These are phyloP conservation scores for Colletotrichum orbiculare DNA, from an alignment of 2,329 filamentous ascomycete genomes.

Conservation along the genomic window DNA sequence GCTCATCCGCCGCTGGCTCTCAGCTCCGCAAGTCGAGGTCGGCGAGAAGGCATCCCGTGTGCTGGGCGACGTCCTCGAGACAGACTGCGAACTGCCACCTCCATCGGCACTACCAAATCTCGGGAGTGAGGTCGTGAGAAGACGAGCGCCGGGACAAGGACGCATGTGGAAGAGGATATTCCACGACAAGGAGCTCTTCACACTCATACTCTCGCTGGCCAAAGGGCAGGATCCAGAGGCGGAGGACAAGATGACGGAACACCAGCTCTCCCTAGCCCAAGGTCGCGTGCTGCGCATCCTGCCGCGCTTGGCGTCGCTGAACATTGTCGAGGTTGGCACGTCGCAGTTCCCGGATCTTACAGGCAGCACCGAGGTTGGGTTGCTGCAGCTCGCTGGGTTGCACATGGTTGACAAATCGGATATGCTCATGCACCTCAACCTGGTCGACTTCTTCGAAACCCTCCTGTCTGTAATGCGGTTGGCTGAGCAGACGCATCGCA, in stretches of 20 bases:
- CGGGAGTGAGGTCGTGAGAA: constrained; percentile 50
- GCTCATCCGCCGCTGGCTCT: constrained; percentile 64
- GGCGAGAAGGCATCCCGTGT: constrained; percentile 63
- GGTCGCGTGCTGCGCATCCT: constrained; percentile 63
- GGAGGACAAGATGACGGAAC: constrained; percentile 41
- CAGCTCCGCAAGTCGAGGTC: constrained; percentile 63
- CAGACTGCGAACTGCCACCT: constrained; percentile 58
- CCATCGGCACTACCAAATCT: constrained; percentile 29
- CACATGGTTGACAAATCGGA: constrained; percentile 63
- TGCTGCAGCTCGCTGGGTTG: constrained; percentile 63
- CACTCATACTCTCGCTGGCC: constrained; percentile 55
- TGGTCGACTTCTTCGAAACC: constrained; percentile 65
- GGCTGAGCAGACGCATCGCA: constrained; percentile 46
- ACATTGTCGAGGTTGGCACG: constrained; percentile 54
- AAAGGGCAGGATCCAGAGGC: constrained; percentile 42
- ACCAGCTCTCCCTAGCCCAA: constrained; percentile 62
- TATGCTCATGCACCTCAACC: constrained; percentile 59
- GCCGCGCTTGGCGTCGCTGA: constrained; percentile 60
- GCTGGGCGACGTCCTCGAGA: constrained; percentile 64
- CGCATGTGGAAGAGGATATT: constrained; percentile 65
- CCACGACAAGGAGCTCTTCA: constrained; percentile 55
- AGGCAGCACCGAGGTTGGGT: constrained; percentile 46
- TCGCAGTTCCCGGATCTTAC: constrained; percentile 50
- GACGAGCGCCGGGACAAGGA: constrained; percentile 59
- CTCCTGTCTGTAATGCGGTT: constrained; percentile 61